phyloP scores from a whole-genome alignment of 2,329 filamentous ascomycete species.

The Emergomyces africanus region DNA sequence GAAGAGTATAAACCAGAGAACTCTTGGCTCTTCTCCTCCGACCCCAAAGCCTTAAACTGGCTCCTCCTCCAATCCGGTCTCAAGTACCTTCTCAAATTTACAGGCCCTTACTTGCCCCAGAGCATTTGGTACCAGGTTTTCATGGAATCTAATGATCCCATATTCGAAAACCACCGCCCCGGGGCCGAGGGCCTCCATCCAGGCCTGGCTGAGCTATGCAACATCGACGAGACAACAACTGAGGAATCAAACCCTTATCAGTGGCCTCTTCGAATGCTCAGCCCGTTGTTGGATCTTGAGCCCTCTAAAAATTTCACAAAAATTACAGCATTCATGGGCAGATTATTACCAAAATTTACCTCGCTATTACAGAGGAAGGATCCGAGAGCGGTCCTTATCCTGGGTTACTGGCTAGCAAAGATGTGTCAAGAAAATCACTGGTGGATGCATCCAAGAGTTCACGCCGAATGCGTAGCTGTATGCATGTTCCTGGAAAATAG shows the following conservation, averaged over 20 bases:
- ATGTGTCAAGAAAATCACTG: slow-evolving; percentile 16
- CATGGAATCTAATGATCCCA: slow-evolving; percentile 14
- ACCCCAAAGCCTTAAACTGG: slow-evolving; percentile 24
- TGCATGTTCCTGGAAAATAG: slow-evolving; percentile 25
- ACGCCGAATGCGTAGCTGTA: slow-evolving; percentile 25
- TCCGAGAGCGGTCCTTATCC: slow-evolving; percentile 19
- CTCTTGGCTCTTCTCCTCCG: slow-evolving; percentile 25
- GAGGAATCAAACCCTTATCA: slow-evolving; percentile 23
- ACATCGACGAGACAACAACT: slow-evolving; percentile 19
- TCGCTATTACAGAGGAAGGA: slow-evolving; percentile 20
- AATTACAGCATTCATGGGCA: slow-evolving; percentile 24
- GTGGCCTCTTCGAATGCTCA: slow-evolving; percentile 25
- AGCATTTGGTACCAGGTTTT: slow-evolving; percentile 26
- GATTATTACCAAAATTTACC: slow-evolving; percentile 19
- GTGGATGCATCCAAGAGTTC: slow-evolving; percentile 21
- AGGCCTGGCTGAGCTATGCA: slow-evolving; percentile 23
- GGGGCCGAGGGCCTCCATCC: slow-evolving; percentile 19
- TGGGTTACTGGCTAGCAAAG: slow-evolving; percentile 25
- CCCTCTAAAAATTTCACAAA: slow-evolving; percentile 13
- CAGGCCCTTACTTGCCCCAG: slow-evolving; percentile 14
- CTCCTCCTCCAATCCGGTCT: slow-evolving; percentile 24
- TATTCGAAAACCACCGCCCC: slow-evolving; percentile 18
- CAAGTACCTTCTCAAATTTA: slow-evolving; percentile 18
- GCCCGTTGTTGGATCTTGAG: slow-evolving; percentile 19
- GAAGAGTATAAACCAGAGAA: slow-evolving; percentile 19